Evolutionary conservation across 176 grass and related monocot species (phyloP), one percentile per base, ranked within the genome.

Genomic region (Bonia amplexicaulis): DNA sequence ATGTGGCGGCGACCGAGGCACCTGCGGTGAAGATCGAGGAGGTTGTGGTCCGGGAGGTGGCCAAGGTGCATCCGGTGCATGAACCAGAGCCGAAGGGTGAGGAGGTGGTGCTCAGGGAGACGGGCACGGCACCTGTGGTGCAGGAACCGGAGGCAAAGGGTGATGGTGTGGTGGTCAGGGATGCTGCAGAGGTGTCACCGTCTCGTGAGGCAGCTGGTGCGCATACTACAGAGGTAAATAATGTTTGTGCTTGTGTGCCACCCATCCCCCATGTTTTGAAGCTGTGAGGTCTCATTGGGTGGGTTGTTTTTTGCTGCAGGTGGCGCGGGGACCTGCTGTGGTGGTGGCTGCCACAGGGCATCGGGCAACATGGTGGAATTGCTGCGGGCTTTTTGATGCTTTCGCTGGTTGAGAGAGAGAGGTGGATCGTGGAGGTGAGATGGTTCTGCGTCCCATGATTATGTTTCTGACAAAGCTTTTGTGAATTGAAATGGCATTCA

Each of bases 281-380:
- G 60, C 23, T 40, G 55, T 42, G 76, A 49, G 66, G 42, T 90
- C 53, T 94, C 52, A 94, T 71, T 79, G 1, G 33, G 5, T 40
- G 13, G 26, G 66, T 79, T 85, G 17, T 75, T 44, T 44, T 72
- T 55, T 76, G 20, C 72, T 78, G 81, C 84, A 94, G 81, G 70
- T 87, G 66, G 69, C 6, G 6, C 64, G 74, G 11, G 85, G 85
- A 72, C 85, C 81, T 55, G 89, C 82, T 12, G 82, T 80, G 37
- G 87, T 83, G 46, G 70, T 82, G 17, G 85, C 84, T 29, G 48
- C 62, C 33, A 25, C 79, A 1, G 58, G 41, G 49, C 86, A 90
- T 75, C 90, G 63, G 35, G 63, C 92, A 46, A 87, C 73, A 71
- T 97, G 94, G 90, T 97, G 94, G 94, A 85, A 94, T 85, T 97